Base-by-base conservation (phyloP, 129 eudicot species). In the Silybum marianum region DNA sequence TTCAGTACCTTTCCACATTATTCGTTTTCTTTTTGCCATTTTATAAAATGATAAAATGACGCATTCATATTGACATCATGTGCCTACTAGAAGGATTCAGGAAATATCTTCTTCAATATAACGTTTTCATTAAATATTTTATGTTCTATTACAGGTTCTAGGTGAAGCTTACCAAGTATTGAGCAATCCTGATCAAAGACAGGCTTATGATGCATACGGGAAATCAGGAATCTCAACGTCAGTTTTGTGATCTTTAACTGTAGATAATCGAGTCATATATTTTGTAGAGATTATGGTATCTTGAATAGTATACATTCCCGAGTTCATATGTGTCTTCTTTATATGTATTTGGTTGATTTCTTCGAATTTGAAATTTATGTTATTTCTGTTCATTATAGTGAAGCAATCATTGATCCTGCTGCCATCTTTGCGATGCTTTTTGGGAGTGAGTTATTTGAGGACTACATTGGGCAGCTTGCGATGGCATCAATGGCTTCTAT, bases 401-500 rank as follows among this genome's bases (percentile, higher is more conserved):
- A 95, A 0, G 89, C 95, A 32, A 95, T 92, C 78, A 90, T 95
- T 68, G 99, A 95, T 69, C 98, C 98, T 79, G 99, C 98, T 69
- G 97, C 99, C 72, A 93, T 92, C n/a, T 95, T 95, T 88, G 98
- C 99, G 7, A 92, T 95, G 98, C 98, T 95, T 76, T 95, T 95
- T 63, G 99, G 99, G 84, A 95, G 98, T 83, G 99, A 95, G 84
- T 90, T 92, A 75, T 95, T 95, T 77, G 98, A 95, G 85, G 99
- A 95, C 75, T 93, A 95, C 87, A 93, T 95, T 54, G 98, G 99
- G 66, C 97, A 95, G 85, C 93, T 93, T 71, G 98, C 99, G 21
- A 93, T 95, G 98, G 99, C 99, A 81, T 95, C 99, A 71, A 92
- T 95, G 97, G 99, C 99, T 84, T 95, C 99, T 26, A 26, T 92